A percentile compares a stretch with the other conserved stretches of the same genome.
Evolutionary conservation across 441 rosid genomes (phyloP).

Genomic region (Raphanus hybrid): DNA sequence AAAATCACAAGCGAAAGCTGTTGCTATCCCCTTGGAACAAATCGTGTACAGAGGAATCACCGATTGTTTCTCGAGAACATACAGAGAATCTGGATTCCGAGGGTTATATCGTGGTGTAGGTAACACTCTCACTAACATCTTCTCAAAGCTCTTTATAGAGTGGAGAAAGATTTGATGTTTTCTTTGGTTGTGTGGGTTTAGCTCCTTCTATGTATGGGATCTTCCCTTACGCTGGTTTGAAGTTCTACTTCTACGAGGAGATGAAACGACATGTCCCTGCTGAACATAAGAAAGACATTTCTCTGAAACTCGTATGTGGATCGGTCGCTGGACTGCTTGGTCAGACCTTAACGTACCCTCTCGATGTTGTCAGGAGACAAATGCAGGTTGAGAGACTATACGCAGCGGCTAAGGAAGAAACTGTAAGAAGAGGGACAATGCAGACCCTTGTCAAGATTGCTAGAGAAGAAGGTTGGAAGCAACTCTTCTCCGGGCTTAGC

Average conservation of each 20-base stretch:
- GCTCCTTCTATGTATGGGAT: slow-evolving; percentile 95
- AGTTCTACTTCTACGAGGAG: slow-evolving; percentile 94
- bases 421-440: slow-evolving; percentile 65
- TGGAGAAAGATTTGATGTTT: slow-evolving; percentile 6
- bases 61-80: slow-evolving; percentile 81
- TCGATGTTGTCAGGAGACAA: slow-evolving; percentile 97
- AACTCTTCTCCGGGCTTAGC: slow-evolving; percentile 88
- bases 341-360: slow-evolving; percentile 95
- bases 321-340: slow-evolving; percentile 89
- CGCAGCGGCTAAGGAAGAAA: slow-evolving; percentile 49
- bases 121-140: slow-evolving; percentile 34
- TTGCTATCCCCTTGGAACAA: slow-evolving; percentile 44
- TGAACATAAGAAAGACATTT: slow-evolving; percentile 72
- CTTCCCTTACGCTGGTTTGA: slow-evolving; percentile 96
- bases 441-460: slow-evolving; percentile 66
- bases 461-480: slow-evolving; percentile 89
- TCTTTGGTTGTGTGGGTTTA: slow-evolving; percentile 32
- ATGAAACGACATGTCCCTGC: slow-evolving; percentile 87
- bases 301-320: slow-evolving; percentile 77
- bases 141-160: slow-evolving; percentile 1
- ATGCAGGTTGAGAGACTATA: slow-evolving; percentile 91
- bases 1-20: slow-evolving; percentile 45
- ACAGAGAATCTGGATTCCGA: slow-evolving; percentile 68
- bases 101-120: slow-evolving; percentile 96
- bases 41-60: slow-evolving; percentile 68